phyloP scores from a whole-genome alignment of 768 basidiomycete species.

The Lactarius tabidus region DNA sequence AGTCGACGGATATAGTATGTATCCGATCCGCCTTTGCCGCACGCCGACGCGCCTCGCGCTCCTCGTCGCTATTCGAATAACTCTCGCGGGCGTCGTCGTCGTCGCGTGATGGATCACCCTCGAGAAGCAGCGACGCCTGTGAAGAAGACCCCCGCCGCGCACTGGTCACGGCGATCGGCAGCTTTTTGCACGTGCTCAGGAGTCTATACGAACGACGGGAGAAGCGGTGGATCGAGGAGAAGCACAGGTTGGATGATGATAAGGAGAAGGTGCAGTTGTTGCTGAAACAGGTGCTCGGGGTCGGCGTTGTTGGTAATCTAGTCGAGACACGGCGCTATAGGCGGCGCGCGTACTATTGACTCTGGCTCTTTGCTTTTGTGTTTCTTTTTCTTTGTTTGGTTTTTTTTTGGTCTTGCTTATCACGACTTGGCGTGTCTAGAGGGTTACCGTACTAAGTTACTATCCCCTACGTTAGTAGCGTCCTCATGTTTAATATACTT shows the following conservation, averaged over 20 bases:
- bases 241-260: slow-evolving; percentile 60
- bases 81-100: slow-evolving; percentile 40
- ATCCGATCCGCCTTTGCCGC: slow-evolving; percentile 55
- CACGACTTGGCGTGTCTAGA: not conserved
- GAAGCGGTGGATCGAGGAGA: slow-evolving; percentile 66
- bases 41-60: slow-evolving; percentile 48
- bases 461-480: not conserved
- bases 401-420: not conserved
- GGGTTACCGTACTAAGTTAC: not conserved
- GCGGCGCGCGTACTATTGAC: not conserved
- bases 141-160: slow-evolving; percentile 67
- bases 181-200: slow-evolving; percentile 57
- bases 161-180: slow-evolving; percentile 62
- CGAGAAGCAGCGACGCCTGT: slow-evolving; percentile 40
- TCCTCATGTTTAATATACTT: not conserved
- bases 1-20: slow-evolving; percentile 46
- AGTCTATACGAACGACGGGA: slow-evolving; percentile 67
- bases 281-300: slow-evolving; percentile 56
- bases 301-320: slow-evolving; percentile 20
- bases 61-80: slow-evolving; percentile 46
- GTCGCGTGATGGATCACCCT: slow-evolving; percentile 54
- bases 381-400: not conserved
- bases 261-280: slow-evolving; percentile 63
- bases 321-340: slow-evolving; percentile 13
- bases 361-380: not conserved